Evolutionary conservation across 2,329 filamentous ascomycete species (phyloP).

Genomic region (Aspergillus bombycis): DNA sequence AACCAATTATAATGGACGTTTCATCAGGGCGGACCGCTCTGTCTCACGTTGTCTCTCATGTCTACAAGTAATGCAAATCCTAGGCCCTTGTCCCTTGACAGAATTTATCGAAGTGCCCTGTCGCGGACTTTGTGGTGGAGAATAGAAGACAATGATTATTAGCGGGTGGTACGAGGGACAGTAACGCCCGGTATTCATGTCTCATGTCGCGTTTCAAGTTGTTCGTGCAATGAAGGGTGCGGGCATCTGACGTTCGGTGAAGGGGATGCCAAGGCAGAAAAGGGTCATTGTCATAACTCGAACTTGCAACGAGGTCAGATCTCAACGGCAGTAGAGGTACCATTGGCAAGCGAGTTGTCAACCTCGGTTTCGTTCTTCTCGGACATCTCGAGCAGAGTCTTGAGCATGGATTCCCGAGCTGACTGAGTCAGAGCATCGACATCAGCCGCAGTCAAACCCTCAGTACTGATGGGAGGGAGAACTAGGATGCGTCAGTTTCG

Average conservation of each 20-base stretch:
- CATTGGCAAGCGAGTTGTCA: slow-evolving; percentile 25
- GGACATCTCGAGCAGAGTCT: slow-evolving; percentile 53
- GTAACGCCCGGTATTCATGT: background rate
- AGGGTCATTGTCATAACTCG: background rate
- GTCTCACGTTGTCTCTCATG: background rate
- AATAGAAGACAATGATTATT: background rate
- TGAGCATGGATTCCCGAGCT: slow-evolving; percentile 75
- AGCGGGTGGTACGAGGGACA: background rate
- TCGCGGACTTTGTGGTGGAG: too few species aligned
- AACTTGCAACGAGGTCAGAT: slow-evolving; percentile 30
- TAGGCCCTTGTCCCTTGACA: background rate
- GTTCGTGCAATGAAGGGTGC: background rate
- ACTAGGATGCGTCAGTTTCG: slow-evolving; percentile 54
- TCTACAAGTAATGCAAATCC: background rate
- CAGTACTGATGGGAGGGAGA: slow-evolving; percentile 77
- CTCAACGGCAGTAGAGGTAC: slow-evolving; percentile 38
- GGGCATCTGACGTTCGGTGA: background rate
- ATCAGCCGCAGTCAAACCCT: slow-evolving; percentile 71
- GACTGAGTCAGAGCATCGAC: slow-evolving; percentile 72
- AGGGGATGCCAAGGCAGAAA: background rate
- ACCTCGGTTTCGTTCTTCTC: slow-evolving; percentile 26
- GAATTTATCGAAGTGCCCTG: background rate
- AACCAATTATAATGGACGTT: background rate
- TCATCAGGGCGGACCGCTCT: background rate
- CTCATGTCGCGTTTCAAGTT: slow-evolving; percentile 4